Evolutionary conservation across 768 basidiomycete genomes (phyloP).

Genomic region (Lactarius indigo): DNA sequence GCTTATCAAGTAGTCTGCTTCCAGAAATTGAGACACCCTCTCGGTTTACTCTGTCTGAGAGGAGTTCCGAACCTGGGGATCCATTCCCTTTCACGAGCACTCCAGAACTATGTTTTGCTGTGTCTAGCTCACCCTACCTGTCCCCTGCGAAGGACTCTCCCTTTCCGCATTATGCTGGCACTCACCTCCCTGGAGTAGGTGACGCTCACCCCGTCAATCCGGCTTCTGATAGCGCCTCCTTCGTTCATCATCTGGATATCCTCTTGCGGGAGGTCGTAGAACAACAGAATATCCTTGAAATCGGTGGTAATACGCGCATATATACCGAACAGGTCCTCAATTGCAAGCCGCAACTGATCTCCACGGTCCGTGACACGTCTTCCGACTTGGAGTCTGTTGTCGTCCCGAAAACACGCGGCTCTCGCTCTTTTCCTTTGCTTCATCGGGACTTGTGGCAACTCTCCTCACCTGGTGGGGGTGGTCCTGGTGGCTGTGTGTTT

Average conservation of each 20-base stretch:
- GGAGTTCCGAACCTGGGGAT: not conserved
- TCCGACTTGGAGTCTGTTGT: not conserved
- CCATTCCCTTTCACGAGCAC: slow-evolving; percentile 8
- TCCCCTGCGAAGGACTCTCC: not conserved
- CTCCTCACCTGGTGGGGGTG: not conserved
- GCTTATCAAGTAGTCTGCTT: not conserved
- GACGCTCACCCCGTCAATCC: not conserved
- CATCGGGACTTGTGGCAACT: not conserved
- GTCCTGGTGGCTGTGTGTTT: not conserved
- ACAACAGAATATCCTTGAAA: not conserved
- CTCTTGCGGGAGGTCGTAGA: not conserved
- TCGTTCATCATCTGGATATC: slow-evolving; percentile 5
- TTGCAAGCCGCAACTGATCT: not conserved
- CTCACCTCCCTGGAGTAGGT: not conserved
- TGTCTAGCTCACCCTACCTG: slow-evolving; percentile 10
- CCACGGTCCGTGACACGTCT: not conserved
- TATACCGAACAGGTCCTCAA: not conserved
- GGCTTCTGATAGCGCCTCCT: not conserved
- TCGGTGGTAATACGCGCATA: not conserved
- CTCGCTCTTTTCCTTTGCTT: not conserved
- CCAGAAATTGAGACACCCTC: not conserved
- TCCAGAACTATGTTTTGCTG: slow-evolving; percentile 14
- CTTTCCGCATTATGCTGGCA: not conserved
- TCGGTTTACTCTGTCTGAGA: not conserved
- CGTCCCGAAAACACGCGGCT: not conserved